phyloP scores from a whole-genome alignment of 2,329 filamentous ascomycete genomes.

The Sordariomycetes sp. region DNA sequence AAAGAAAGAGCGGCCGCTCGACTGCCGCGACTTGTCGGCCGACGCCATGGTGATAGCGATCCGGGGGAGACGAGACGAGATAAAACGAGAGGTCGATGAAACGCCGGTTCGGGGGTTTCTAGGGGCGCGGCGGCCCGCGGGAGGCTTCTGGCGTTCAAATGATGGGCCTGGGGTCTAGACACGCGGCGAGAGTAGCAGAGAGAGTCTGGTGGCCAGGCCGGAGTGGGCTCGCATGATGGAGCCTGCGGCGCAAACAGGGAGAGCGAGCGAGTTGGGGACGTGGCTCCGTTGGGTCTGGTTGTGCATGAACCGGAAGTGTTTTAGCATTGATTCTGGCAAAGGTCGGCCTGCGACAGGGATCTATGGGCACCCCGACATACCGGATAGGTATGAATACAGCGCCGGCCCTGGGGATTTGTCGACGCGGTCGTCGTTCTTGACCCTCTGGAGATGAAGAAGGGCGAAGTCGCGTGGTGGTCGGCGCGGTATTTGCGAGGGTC shows the following conservation, averaged over 20 bases:
- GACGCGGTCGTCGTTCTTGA: background rate
- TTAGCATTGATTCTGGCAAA: slow-evolving; percentile 7
- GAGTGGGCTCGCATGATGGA: slow-evolving; percentile 3
- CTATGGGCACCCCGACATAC: background rate
- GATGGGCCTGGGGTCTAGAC: background rate
- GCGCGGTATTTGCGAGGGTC: background rate
- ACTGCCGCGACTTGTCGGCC: slow-evolving; percentile 73
- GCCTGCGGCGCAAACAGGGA: background rate
- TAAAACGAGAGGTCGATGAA: slow-evolving; percentile 5
- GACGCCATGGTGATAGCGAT: slow-evolving; percentile 37
- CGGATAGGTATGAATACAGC: background rate
- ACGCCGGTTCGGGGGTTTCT: slow-evolving; percentile 2
- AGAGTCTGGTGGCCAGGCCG: background rate
- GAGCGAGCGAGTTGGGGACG: background rate
- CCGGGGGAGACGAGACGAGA: slow-evolving; percentile 8
- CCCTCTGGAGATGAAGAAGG: background rate
- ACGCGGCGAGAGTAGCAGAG: background rate
- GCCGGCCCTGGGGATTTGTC: background rate
- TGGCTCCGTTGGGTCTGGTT: slow-evolving; percentile 1
- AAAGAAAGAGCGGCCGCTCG: slow-evolving; percentile 63
- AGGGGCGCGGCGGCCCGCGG: background rate
- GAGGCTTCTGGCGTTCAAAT: background rate
- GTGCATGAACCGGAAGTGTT: slow-evolving; percentile 6
- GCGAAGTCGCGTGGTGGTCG: background rate
- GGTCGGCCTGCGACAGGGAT: background rate